Evolutionary conservation across 192 early-diverging fungal genomes (phyloP).

Genomic region (Entrophospora sp.): DNA sequence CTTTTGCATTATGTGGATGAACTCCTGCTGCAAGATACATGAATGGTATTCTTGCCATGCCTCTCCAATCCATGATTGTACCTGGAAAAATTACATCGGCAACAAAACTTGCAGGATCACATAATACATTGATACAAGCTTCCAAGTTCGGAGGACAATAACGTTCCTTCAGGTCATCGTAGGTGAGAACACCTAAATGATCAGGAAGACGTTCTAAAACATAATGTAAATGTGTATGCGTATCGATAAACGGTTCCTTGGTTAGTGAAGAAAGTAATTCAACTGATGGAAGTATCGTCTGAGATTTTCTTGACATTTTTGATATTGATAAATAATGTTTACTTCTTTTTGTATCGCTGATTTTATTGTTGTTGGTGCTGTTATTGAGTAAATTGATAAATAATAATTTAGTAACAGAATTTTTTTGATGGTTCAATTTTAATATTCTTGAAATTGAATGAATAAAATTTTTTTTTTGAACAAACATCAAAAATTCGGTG

Average conservation of each 20-base stretch:
- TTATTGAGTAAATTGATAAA: too few species aligned
- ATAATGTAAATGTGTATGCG: conserved; percentile 19
- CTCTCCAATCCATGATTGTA: conserved; percentile 14
- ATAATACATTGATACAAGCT: conserved; percentile 14
- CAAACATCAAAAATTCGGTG: too few species aligned
- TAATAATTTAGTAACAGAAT: too few species aligned
- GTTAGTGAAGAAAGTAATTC: conserved; percentile 1
- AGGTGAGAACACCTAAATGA: not conserved
- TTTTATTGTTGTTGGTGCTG: too few species aligned
- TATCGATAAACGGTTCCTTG: not conserved
- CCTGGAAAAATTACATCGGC: conserved; percentile 9
- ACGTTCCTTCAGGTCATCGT: not conserved
- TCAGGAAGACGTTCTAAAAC: conserved; percentile 2
- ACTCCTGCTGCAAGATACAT: conserved; percentile 15
- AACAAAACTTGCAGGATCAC: conserved; percentile 11
- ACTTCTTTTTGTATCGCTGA: too few species aligned
- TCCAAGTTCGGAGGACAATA: conserved; percentile 16
- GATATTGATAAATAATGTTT: too few species aligned
- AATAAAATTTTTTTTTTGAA: too few species aligned
- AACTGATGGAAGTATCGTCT: conserved; percentile 3
- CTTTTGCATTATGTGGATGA: conserved; percentile 18
- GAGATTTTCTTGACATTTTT: not conserved
- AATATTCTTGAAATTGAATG: too few species aligned
- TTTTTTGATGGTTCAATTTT: too few species aligned
- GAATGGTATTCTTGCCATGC: not conserved